phyloP scores from a whole-genome alignment of 2,329 filamentous ascomycete species.

The Ophiostoma sp. region DNA sequence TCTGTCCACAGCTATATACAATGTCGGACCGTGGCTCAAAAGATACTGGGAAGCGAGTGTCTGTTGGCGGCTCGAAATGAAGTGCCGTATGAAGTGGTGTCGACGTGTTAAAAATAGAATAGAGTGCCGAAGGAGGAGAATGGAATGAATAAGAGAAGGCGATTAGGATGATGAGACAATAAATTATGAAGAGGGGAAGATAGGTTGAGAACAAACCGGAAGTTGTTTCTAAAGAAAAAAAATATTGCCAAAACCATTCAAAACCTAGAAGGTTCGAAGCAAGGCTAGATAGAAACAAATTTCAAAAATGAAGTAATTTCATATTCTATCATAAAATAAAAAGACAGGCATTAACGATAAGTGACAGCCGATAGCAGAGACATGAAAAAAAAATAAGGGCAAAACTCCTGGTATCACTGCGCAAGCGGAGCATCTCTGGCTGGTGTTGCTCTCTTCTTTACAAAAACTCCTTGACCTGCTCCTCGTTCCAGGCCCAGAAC shows the following conservation, averaged over 20 bases:
- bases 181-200: background rate
- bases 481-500: slow-evolving; percentile 27
- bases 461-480: slow-evolving; percentile 25
- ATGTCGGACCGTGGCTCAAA: background rate
- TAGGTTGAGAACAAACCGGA: background rate
- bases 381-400: background rate
- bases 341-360: no score
- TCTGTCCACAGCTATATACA: background rate
- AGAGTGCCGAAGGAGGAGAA: slow-evolving; percentile 1
- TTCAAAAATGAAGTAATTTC: no score
- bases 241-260: no score
- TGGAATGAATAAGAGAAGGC: background rate
- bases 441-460: background rate
- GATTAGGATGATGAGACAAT: background rate
- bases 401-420: background rate
- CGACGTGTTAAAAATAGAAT: slow-evolving; percentile 13
- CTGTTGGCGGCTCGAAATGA: slow-evolving; percentile 15
- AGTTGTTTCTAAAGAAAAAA: background rate
- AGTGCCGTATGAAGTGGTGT: slow-evolving; percentile 7
- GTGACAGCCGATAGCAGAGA: no score
- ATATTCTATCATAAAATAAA: background rate
- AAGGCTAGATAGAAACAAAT: background rate
- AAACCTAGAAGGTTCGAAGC: no score
- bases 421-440: background rate
- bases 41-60: slow-evolving; percentile 3